phyloP scores from a whole-genome alignment of 495 filamentous ascomycete species.

The Hyaloscypha finlandica region DNA sequence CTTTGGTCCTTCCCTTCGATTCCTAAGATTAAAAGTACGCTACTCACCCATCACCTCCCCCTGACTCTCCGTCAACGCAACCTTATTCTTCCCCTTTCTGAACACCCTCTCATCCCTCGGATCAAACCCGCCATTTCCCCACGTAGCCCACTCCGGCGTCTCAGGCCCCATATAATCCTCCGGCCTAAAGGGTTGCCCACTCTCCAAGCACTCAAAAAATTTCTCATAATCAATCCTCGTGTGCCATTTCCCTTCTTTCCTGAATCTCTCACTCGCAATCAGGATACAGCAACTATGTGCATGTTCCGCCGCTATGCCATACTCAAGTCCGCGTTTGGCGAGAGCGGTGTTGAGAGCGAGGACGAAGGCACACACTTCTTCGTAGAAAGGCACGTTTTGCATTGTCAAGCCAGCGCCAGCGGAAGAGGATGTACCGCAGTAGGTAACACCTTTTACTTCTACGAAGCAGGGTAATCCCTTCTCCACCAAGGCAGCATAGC shows the following conservation, averaged over 20 bases:
- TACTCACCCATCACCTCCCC: conserved; percentile 18
- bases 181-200: conserved; percentile 67
- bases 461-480: conserved; percentile 84
- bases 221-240: conserved; percentile 86
- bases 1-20: no score
- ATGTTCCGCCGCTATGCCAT: conserved; percentile 94
- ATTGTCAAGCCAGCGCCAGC: conserved; percentile 84
- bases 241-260: conserved; percentile 72
- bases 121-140: conserved; percentile 92
- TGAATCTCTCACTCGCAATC: conserved; percentile 77
- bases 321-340: conserved; percentile 64
- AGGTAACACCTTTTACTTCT: conserved; percentile 95
- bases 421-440: conserved; percentile 85
- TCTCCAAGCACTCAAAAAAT: conserved; percentile 85
- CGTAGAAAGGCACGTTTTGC: conserved; percentile 95
- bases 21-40: background rate
- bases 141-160: conserved; percentile 93
- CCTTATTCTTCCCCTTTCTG: conserved; percentile 64
- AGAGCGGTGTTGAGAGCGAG: conserved; percentile 68
- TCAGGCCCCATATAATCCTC: conserved; percentile 85
- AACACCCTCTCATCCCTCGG: conserved; percentile 84
- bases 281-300: conserved; percentile 91
- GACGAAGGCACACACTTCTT: conserved; percentile 82
- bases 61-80: conserved; percentile 22
- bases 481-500: conserved; percentile 88